A percentile compares a stretch with the other conserved stretches of the same genome.
These are phyloP conservation scores for Urtica urens DNA, from an alignment of 306 rosid genomes.

Conservation along the genomic window DNA sequence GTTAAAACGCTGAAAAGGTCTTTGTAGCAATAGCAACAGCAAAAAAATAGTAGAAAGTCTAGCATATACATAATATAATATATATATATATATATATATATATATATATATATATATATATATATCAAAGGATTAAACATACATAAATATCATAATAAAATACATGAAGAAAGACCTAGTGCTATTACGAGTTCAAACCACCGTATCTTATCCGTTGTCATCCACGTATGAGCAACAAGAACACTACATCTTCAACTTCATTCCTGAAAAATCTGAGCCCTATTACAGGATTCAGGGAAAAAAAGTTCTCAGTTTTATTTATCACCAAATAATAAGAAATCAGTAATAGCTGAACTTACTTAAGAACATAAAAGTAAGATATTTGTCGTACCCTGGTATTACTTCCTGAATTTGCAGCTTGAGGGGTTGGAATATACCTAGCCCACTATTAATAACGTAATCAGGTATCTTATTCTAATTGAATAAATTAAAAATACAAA, in stretches of 20 bases:
- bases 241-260: conserved; percentile 4
- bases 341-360: not conserved
- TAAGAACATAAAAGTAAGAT: not conserved
- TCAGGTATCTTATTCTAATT: too few species aligned
- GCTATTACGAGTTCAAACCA: not conserved
- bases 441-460: conserved; percentile 51
- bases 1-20: too few species aligned
- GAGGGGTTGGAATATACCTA: conserved; percentile 69
- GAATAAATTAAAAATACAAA: too few species aligned
- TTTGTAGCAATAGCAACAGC: too few species aligned
- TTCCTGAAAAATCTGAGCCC: conserved; percentile 14
- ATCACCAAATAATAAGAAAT: not conserved
- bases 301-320: not conserved
- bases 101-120: too few species aligned
- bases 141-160: too few species aligned
- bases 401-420: conserved; percentile 39
- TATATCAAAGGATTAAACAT: too few species aligned
- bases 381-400: conserved; percentile 26
- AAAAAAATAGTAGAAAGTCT: too few species aligned
- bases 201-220: too few species aligned
- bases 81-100: too few species aligned
- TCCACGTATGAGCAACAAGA: not conserved
- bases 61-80: too few species aligned
- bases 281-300: not conserved
- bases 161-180: too few species aligned